phyloP scores from a whole-genome alignment of 495 filamentous ascomycete species.

The Neurospora sublineolata region DNA sequence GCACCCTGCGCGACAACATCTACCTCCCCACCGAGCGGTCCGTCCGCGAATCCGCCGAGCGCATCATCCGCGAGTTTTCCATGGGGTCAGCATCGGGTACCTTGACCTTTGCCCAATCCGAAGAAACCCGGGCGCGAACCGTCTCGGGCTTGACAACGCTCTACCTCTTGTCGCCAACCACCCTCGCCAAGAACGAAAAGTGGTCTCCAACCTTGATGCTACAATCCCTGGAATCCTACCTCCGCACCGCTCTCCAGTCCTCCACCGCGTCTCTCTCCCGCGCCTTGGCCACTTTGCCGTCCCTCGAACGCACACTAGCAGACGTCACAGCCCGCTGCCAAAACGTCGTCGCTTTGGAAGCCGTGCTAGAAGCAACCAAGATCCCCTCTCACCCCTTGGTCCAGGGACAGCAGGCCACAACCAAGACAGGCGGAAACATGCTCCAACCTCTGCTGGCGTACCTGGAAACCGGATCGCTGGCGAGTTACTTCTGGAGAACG shows the following conservation, averaged over 20 bases:
- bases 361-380: conserved; percentile 56
- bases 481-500: conserved; percentile 84
- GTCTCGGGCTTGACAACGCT: conserved; percentile 66
- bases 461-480: conserved; percentile 76
- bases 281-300: conserved; percentile 67
- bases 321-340: conserved; percentile 80
- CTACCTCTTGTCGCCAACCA: conserved; percentile 65
- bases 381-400: conserved; percentile 55
- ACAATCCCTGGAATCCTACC: conserved; percentile 66
- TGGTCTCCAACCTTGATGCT: conserved; percentile 64
- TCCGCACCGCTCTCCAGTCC: conserved; percentile 61
- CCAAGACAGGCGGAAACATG: conserved; percentile 40
- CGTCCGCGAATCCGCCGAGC: conserved; percentile 59
- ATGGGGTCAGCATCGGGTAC: conserved; percentile 49
- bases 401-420: conserved; percentile 6
- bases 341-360: conserved; percentile 78
- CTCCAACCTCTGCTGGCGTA: conserved; percentile 61
- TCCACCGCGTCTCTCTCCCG: conserved; percentile 60
- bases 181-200: conserved; percentile 31
- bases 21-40: conserved; percentile 58
- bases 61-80: conserved; percentile 73
- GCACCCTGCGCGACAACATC: conserved; percentile 53
- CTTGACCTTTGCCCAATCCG: conserved; percentile 65
- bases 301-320: conserved; percentile 65
- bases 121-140: conserved; percentile 62